Percentiles rank a stretch among this genome's conserved stretches.
Evolutionary conservation across 2,329 filamentous ascomycete genomes (phyloP).

Genomic region (Elsinoe arachidis): DNA sequence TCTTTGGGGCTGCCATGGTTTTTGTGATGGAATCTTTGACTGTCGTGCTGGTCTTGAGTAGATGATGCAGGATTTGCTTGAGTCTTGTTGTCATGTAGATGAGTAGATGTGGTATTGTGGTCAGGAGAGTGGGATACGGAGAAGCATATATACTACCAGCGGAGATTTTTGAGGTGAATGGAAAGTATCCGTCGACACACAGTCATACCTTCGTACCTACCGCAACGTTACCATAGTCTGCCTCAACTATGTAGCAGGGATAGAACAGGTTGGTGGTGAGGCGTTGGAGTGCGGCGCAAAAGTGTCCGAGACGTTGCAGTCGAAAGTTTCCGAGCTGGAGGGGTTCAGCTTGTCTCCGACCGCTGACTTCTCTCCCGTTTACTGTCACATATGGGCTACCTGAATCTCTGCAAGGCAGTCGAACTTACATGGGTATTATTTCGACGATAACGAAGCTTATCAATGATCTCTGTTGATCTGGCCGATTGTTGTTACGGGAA

Average conservation of each 20-base stretch:
- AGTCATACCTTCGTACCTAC: neutral
- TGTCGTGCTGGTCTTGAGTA: too few relatives aligned
- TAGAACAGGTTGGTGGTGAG: neutral
- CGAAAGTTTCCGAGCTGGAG: neutral
- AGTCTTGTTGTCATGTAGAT: neutral
- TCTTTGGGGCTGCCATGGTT: neutral
- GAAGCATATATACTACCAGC: neutral
- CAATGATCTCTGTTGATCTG: too few relatives aligned
- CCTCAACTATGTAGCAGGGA: too few relatives aligned
- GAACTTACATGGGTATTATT: too few relatives aligned
- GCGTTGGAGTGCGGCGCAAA: neutral
- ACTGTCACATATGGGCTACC: too few relatives aligned
- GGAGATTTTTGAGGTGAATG: neutral
- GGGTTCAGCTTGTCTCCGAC: too few relatives aligned
- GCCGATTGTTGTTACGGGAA: too few relatives aligned
- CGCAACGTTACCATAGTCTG: too few relatives aligned
- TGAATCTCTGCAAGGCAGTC: too few relatives aligned
- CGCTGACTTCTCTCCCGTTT: too few relatives aligned
- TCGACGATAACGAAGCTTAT: too few relatives aligned
- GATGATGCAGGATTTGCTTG: neutral
- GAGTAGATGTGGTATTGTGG: neutral
- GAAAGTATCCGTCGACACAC: neutral
- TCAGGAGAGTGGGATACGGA: neutral
- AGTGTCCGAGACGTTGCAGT: neutral
- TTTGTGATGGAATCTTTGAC: too few relatives aligned